Evolutionary conservation across 2,329 filamentous ascomycete genomes (phyloP).

Genomic region (Sporothrix protearum): DNA sequence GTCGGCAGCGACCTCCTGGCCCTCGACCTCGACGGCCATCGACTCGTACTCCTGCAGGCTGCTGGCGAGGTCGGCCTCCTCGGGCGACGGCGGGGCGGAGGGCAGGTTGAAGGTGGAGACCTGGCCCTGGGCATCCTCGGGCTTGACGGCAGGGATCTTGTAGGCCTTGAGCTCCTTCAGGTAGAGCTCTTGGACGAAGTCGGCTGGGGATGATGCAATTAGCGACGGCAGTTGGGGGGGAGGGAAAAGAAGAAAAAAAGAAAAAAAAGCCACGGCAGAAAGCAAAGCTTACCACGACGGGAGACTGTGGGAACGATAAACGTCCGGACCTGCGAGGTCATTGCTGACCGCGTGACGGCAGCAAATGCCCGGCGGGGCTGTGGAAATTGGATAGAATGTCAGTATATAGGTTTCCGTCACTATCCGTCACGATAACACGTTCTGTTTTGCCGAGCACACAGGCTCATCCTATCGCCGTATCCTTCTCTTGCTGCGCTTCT

Average conservation of each 20-base stretch:
- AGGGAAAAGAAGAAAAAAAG: too few species aligned
- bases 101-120: constrained; percentile 84
- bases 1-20: constrained; percentile 64
- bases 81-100: constrained; percentile 79
- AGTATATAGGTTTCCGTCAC: not conserved
- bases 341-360: constrained; percentile 36
- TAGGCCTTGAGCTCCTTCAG: constrained; percentile 93
- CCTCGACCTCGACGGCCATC: constrained; percentile 92
- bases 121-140: constrained; percentile 81
- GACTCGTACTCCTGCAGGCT: constrained; percentile 92
- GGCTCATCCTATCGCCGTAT: not conserved
- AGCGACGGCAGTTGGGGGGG: too few species aligned
- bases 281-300: constrained; percentile 62
- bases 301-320: constrained; percentile 60
- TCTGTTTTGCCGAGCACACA: not conserved
- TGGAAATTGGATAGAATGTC: not conserved
- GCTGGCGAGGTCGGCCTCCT: constrained; percentile 88
- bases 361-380: constrained; percentile 50
- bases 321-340: constrained; percentile 40
- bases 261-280: too few species aligned
- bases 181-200: constrained; percentile 97
- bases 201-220: too few species aligned
- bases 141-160: constrained; percentile 81
- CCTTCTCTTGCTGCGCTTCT: not conserved
- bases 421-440: not conserved